Conservation (phyloP, 768 basidiomycete species). For the Mycena olivaceomarginata region DNA sequence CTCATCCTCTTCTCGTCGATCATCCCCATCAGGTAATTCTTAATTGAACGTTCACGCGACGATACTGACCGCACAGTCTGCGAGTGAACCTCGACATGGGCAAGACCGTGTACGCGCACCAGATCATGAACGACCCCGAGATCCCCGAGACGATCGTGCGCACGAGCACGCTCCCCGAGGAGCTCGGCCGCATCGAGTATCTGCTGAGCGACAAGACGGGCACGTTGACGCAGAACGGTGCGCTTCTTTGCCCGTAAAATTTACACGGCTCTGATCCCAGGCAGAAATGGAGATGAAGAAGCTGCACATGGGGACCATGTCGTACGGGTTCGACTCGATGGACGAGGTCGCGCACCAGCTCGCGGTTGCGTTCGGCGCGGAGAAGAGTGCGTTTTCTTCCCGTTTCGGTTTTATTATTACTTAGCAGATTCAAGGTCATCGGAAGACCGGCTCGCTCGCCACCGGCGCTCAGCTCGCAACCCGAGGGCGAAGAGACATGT, state of each 20-base stretch:
- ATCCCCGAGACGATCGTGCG: conserved; percentile 97
- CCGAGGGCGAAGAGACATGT: conserved; percentile 95
- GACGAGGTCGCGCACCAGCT: conserved; percentile 97
- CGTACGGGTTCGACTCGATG: conserved; percentile 98
- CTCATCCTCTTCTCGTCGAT: conserved; percentile 99
- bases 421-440: conserved; percentile 58
- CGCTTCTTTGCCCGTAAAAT: conserved; percentile 41
- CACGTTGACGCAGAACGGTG: conserved; percentile 97
- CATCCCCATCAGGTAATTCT: conserved; percentile 97
- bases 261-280: conserved; percentile 8
- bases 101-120: conserved; percentile 97
- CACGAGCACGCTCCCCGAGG: conserved; percentile 98
- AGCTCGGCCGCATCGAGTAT: conserved; percentile 96
- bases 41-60: conserved; percentile 8
- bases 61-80: conserved; percentile 70
- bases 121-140: conserved; percentile 94
- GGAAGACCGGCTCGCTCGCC: conserved; percentile 73
- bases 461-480: conserved; percentile 91
- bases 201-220: conserved; percentile 98
- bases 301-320: conserved; percentile 98
- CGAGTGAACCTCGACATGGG: conserved; percentile 99
- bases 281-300: conserved; percentile 99
- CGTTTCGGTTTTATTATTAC: neutral
- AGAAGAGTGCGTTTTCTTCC: conserved; percentile 66
- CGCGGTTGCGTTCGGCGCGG: conserved; percentile 86